Conservation (phyloP, 495 filamentous ascomycete species). For the Lophiostoma macrostomum region DNA sequence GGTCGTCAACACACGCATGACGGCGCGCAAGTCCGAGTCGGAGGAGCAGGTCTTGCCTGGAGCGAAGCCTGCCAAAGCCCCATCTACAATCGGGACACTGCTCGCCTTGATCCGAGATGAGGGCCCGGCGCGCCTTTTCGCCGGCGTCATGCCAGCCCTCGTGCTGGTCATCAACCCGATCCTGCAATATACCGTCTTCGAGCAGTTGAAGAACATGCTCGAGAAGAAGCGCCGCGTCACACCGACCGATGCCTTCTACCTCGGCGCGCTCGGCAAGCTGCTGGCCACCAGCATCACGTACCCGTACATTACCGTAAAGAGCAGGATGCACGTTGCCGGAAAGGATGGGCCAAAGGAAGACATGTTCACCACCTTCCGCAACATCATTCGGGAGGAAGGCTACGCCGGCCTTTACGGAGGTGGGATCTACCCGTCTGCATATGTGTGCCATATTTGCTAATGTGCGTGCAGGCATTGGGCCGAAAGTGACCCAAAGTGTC, state of each 20-base stretch:
- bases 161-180: slow-evolving; percentile 97
- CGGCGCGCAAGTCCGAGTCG: slow-evolving; percentile 66
- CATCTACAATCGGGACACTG: slow-evolving; percentile 76
- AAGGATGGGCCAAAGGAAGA: slow-evolving; percentile 60
- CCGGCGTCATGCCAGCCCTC: slow-evolving; percentile 87
- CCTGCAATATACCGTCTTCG: slow-evolving; percentile 96
- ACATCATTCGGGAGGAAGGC: slow-evolving; percentile 83
- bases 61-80: slow-evolving; percentile 42
- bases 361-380: slow-evolving; percentile 68
- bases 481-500: slow-evolving; percentile 94
- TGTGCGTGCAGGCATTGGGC: slow-evolving; percentile 66
- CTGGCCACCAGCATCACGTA: slow-evolving; percentile 92
- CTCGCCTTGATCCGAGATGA: slow-evolving; percentile 73
- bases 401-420: slow-evolving; percentile 89
- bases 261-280: slow-evolving; percentile 92
- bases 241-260: slow-evolving; percentile 80
- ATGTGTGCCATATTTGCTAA: slow-evolving; percentile 12
- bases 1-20: slow-evolving; percentile 98
- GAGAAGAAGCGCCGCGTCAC: slow-evolving; percentile 69
- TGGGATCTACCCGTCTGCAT: slow-evolving; percentile 41
- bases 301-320: slow-evolving; percentile 98
- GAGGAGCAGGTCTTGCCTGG: slow-evolving; percentile 55
- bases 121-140: slow-evolving; percentile 78
- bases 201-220: slow-evolving; percentile 83
- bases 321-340: slow-evolving; percentile 86